Evolutionary conservation across 2,329 filamentous ascomycete genomes (phyloP).

Genomic region (Intubia oerlemansii): DNA sequence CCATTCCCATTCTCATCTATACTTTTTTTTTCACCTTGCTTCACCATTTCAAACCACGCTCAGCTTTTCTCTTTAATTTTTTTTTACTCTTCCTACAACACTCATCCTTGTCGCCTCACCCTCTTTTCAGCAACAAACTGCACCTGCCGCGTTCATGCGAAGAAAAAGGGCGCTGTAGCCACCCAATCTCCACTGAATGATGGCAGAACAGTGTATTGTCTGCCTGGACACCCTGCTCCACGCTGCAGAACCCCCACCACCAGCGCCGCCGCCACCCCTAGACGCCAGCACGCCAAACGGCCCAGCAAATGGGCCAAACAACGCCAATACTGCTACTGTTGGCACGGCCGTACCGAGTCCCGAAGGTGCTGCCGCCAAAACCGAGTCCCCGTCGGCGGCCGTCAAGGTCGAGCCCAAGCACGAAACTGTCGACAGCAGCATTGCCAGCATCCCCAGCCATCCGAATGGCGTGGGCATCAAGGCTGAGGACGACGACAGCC

Average conservation of each 20-base stretch:
- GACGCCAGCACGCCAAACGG: slow-evolving; percentile 2
- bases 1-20: not conserved
- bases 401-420: too few species aligned
- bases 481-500: slow-evolving; percentile 7
- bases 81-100: too few species aligned
- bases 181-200: slow-evolving; percentile 9
- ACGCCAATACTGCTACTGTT: not conserved
- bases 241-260: slow-evolving; percentile 11
- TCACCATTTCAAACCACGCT: not conserved
- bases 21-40: not conserved
- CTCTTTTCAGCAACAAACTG: too few species aligned
- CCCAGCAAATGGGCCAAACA: slow-evolving; percentile 1
- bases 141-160: slow-evolving; percentile 7
- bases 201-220: slow-evolving; percentile 48
- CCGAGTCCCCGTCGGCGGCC: not conserved
- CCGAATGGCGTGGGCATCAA: not conserved
- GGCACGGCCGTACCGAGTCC: not conserved
- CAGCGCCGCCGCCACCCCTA: slow-evolving; percentile 2
- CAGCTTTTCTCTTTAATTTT: slow-evolving; percentile 1
- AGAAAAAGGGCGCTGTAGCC: slow-evolving; percentile 4
- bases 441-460: not conserved
- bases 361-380: not conserved
- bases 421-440: too few species aligned
- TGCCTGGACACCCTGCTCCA: slow-evolving; percentile 37
- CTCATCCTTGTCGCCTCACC: too few species aligned